A percentile compares a stretch with the other conserved stretches of the same genome.
Evolutionary conservation across 352 stramenopile species (phyloP).

Genomic region (Globisporangium takayamanum): DNA sequence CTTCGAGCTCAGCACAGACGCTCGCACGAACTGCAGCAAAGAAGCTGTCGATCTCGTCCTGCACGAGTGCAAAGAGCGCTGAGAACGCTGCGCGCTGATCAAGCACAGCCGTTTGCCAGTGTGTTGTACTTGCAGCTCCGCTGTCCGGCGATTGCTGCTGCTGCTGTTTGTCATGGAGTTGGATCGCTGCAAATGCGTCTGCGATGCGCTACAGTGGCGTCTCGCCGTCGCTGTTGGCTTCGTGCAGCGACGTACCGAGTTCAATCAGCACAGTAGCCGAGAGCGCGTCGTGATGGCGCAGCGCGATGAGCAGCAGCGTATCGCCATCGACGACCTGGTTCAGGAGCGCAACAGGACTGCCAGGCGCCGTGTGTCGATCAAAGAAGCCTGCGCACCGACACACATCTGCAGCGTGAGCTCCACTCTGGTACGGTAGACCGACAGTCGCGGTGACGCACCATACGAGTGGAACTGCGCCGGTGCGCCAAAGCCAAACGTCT

Average conservation of each 20-base stretch:
- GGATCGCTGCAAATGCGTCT: conserved; percentile 21
- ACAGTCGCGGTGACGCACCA: conserved; percentile 20
- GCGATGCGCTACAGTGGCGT: conserved; percentile 32
- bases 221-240: conserved; percentile 26
- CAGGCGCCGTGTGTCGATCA: conserved; percentile 12
- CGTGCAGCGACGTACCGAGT: conserved; percentile 20
- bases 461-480: conserved; percentile 46
- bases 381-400: conserved; percentile 40
- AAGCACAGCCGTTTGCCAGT: conserved; percentile 1
- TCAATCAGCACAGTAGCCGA: conserved; percentile 31
- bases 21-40: conserved; percentile 18
- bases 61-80: conserved; percentile 24
- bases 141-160: neutral
- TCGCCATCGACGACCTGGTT: conserved; percentile 37
- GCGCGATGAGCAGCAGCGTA: conserved; percentile 41
- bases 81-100: conserved; percentile 19
- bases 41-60: conserved; percentile 22
- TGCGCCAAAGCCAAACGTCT: conserved; percentile 36
- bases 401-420: neutral
- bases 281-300: conserved; percentile 32
- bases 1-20: conserved; percentile 22
- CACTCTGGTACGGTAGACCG: no score
- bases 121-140: neutral
- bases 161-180: conserved; percentile 13
- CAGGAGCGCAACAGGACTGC: conserved; percentile 18